These are phyloP conservation scores for Colletotrichum sp. DNA, from an alignment of 2,329 filamentous ascomycete species.

Conservation along the genomic window DNA sequence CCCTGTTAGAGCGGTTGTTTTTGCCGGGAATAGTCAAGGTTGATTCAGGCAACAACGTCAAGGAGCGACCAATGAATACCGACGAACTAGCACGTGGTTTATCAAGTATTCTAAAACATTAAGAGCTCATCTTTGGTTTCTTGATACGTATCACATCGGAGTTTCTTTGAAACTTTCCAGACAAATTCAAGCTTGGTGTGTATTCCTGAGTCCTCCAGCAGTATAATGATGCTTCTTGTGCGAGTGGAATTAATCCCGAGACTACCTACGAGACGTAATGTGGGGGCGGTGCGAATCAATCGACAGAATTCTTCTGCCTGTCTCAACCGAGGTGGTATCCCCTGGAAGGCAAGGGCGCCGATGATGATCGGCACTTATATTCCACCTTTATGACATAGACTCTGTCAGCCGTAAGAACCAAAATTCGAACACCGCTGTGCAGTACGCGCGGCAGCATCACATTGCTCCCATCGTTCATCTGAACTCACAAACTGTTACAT, in stretches of 20 bases:
- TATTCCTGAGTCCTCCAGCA: accelerated
- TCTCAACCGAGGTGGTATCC: background rate
- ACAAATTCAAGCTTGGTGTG: accelerated
- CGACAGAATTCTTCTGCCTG: background rate
- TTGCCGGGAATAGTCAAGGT: background rate
- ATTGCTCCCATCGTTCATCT: background rate
- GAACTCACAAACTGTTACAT: background rate
- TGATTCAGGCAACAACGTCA: background rate
- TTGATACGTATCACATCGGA: accelerated
- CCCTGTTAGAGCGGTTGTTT: background rate
- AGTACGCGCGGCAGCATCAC: background rate
- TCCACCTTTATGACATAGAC: background rate
- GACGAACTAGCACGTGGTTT: background rate
- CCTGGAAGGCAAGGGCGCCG: background rate
- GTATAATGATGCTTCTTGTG: accelerated
- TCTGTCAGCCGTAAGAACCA: background rate
- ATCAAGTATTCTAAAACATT: background rate
- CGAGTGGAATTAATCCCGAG: background rate
- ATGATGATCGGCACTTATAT: background rate
- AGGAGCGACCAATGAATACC: background rate
- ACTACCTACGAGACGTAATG: background rate
- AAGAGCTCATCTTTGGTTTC: background rate
- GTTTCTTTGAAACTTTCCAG: background rate
- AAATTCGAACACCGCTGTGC: accelerated
- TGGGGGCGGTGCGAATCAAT: background rate